phyloP scores from a whole-genome alignment of 345 rosid species.

The Hypericum androsaemum region DNA sequence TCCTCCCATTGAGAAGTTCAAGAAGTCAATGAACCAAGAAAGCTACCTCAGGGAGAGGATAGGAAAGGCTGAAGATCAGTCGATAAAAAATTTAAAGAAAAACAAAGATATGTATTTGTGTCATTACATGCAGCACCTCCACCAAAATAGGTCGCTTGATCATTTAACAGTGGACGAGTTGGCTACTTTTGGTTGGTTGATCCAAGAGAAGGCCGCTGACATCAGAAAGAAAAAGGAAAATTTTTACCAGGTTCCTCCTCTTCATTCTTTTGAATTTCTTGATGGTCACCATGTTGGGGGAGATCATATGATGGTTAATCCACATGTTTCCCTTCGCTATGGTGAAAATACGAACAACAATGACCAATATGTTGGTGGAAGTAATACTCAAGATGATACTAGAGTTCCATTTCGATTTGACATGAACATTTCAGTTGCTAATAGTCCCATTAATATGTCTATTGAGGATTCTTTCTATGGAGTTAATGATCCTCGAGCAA shows the following conservation, averaged over 20 bases:
- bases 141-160: conserved; percentile 6
- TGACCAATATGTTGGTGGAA: too few species aligned
- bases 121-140: conserved; percentile 15
- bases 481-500: too few species aligned
- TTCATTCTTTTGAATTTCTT: neutral
- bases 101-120: conserved; percentile 15
- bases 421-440: too few species aligned
- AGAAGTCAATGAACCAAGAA: conserved; percentile 29
- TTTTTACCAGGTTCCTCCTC: conserved; percentile 10
- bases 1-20: conserved; percentile 19
- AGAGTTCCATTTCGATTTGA: too few species aligned
- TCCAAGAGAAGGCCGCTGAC: conserved; percentile 18
- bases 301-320: neutral
- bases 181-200: conserved; percentile 11
- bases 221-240: conserved; percentile 10
- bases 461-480: too few species aligned
- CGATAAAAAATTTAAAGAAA: conserved; percentile 9
- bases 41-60: conserved; percentile 20
- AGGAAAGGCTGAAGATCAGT: conserved; percentile 14
- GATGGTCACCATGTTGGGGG: neutral
- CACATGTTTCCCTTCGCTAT: neutral
- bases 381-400: too few species aligned
- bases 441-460: too few species aligned
- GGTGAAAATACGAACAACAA: too few species aligned
- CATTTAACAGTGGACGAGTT: conserved; percentile 7